These are phyloP conservation scores for Plenodomus lindquistii DNA, from an alignment of 2,329 filamentous ascomycete genomes.

Conservation along the genomic window DNA sequence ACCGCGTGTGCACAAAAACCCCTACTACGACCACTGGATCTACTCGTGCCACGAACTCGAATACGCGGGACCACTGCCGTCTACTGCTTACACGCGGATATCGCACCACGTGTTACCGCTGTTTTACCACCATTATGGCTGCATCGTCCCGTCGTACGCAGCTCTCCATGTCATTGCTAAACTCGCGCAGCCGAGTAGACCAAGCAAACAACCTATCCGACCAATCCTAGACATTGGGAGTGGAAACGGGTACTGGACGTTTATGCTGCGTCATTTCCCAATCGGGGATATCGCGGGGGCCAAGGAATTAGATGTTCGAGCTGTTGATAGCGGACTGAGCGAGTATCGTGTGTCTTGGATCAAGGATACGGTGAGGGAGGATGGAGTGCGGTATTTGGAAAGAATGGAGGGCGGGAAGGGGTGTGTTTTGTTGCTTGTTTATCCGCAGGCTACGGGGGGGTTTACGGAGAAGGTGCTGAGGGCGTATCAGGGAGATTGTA, in stretches of 20 bases:
- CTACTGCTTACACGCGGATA: conserved; percentile 57
- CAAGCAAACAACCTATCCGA: conserved; percentile 44
- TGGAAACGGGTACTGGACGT: conserved; percentile 77
- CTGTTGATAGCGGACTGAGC: conserved; percentile 70
- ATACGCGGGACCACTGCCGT: conserved; percentile 64
- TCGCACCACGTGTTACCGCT: conserved; percentile 72
- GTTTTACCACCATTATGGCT: conserved; percentile 80
- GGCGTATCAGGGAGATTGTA: conserved; percentile 64
- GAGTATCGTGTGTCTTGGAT: conserved; percentile 73
- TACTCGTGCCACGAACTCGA: conserved; percentile 67
- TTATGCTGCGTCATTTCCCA: conserved; percentile 71
- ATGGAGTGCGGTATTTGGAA: conserved; percentile 64
- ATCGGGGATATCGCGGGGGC: conserved; percentile 59
- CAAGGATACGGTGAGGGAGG: conserved; percentile 63
- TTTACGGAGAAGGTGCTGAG: conserved; percentile 67
- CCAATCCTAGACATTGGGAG: conserved; percentile 68
- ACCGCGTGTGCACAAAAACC: conserved; percentile 60
- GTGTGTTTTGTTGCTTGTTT: conserved; percentile 69
- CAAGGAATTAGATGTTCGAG: conserved; percentile 59
- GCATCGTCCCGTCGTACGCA: conserved; percentile 70
- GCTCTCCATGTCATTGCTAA: conserved; percentile 63
- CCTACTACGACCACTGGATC: conserved; percentile 68
- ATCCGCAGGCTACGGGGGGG: conserved; percentile 68
- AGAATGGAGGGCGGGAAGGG: conserved; percentile 51
- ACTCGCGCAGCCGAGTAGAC: conserved; percentile 47